These are phyloP conservation scores for Penicillium sp. DNA, from an alignment of 2,329 filamentous ascomycete genomes.

Conservation along the genomic window DNA sequence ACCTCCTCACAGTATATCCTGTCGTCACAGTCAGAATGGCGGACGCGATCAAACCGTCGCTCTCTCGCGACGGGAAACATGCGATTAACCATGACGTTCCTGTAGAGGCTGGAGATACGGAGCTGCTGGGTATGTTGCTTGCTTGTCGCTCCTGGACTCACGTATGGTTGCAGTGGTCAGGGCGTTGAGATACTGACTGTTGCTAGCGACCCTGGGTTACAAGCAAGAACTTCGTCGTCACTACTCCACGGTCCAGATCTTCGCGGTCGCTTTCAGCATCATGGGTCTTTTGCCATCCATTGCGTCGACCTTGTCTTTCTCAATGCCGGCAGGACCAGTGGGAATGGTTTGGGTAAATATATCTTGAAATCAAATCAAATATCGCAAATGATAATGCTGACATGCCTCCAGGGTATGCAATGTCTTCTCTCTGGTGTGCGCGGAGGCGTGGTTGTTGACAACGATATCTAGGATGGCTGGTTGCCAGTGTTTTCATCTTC, in stretches of 20 bases:
- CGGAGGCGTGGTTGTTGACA: not conserved
- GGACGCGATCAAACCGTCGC: conserved; percentile 4
- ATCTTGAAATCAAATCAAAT: not conserved
- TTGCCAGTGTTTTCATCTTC: conserved; percentile 62
- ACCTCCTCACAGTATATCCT: not conserved
- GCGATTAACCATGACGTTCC: conserved; percentile 8
- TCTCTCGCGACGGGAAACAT: not conserved
- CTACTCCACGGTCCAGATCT: conserved; percentile 65
- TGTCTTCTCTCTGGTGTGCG: conserved; percentile 45
- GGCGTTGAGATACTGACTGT: conserved; percentile 4
- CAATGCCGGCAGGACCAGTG: conserved; percentile 61
- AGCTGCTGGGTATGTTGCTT: conserved; percentile 30
- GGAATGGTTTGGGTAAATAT: conserved; percentile 62
- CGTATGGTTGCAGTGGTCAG: not conserved
- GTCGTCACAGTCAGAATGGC: not conserved
- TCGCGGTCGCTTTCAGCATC: conserved; percentile 63
- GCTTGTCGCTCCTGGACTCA: not conserved
- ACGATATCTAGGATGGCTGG: conserved; percentile 51
- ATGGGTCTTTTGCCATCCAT: conserved; percentile 66
- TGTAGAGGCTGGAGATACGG: conserved; percentile 28
- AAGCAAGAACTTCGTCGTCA: conserved; percentile 66
- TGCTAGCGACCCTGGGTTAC: conserved; percentile 48
- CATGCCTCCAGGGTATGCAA: conserved; percentile 43
- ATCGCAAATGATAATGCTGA: conserved; percentile 2
- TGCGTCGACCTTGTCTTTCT: conserved; percentile 62